These are phyloP conservation scores for Cerrena zonata DNA, from an alignment of 1,284 basidiomycete genomes.

Conservation along the genomic window DNA sequence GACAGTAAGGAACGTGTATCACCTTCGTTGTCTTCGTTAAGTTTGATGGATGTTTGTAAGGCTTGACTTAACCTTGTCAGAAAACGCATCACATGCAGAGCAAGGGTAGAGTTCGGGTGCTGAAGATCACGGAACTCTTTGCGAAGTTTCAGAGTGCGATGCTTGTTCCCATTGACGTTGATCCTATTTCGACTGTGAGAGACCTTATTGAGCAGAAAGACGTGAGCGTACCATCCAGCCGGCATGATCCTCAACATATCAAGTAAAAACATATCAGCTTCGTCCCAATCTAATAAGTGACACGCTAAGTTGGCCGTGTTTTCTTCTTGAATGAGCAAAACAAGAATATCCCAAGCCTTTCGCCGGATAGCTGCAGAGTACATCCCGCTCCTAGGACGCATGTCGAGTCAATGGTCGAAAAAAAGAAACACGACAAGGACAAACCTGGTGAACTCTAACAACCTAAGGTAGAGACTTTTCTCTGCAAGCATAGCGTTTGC, in stretches of 20 bases:
- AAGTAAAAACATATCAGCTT: slow-evolving; percentile 2
- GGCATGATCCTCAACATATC: slow-evolving; percentile 4
- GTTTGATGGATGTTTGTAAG: background rate
- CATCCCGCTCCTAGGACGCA: background rate
- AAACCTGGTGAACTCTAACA: background rate
- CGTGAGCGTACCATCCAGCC: background rate
- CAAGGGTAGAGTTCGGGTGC: background rate
- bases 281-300: background rate
- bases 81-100: background rate
- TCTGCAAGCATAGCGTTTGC: background rate
- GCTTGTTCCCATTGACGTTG: too few relatives aligned
- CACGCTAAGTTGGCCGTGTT: background rate
- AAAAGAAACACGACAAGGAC: background rate
- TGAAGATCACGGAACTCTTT: background rate
- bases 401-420: background rate
- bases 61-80: background rate
- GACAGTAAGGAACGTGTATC: background rate
- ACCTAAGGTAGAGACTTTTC: background rate
- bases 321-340: background rate
- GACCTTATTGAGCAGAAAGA: too few relatives aligned
- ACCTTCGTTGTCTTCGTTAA: background rate
- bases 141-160: background rate
- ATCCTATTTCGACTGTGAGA: too few relatives aligned
- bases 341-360: background rate
- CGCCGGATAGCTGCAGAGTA: background rate